Evolutionary conservation across 805 yeast genomes (phyloP), one percentile per base, ranked within the genome.

Genomic region (Saccharomycopsis sp.): DNA sequence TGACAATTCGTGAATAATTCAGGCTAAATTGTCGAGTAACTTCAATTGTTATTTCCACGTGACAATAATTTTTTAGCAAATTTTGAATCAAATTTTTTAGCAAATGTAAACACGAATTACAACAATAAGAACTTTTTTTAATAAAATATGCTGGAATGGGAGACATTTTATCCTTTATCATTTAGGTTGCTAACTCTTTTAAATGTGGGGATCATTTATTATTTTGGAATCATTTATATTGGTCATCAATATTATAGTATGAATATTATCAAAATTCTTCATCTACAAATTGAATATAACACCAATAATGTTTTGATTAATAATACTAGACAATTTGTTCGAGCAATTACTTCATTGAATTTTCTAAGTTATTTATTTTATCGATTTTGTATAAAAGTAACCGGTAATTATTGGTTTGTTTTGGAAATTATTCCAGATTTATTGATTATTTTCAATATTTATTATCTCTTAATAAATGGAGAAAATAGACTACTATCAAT

Each of bases 401-500:
- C 21, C 15, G 31, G 31, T 23, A 8, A 6, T 5, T 28, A 28
- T 28, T 5, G 17, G 6, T 28, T 28, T 15, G n/a, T 9, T 14
- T 9, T 30, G 15, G 39, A 42, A 33, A 28, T 44, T 12, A 29
- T 44, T 23, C 47, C 47, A 21, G 20, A 30, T 21, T 20, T 39
- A 21, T 36, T 44, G 4, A 13, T 44, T 8, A 19, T 40, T 4
- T 20, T 31, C 19, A 33, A 25, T n/a, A 9, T 44, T 19, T 39
- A 40, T 20, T n/a, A 35, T 5, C 20, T 44, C 3, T 31, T 44
- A 25, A n/a, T 19, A 9, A 21, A 17, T 19, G 47, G 44, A 3
- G 29, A 42, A 5, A 64, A 59, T 41, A 55, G 85, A 30, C 57
- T 78, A 15, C 54, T 62, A 32, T 52, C 66, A 17, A 72, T 84